Evolutionary conservation across 1,139 yeast species (phyloP).

Genomic region (Hanseniaspora gamundiae): DNA sequence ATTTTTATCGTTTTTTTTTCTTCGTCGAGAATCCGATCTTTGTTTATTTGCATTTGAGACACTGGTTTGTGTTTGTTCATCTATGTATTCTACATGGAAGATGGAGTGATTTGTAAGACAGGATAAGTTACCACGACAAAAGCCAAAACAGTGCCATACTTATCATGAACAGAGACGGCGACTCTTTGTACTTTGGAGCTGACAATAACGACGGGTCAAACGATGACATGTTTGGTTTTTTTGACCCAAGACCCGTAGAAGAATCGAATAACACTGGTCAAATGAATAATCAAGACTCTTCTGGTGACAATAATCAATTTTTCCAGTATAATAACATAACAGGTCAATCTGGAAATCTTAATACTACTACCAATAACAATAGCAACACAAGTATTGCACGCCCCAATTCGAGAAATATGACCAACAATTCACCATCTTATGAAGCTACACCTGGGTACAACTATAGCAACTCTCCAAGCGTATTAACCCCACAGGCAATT

Average conservation of each 20-base stretch:
- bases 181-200: background rate
- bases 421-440: background rate
- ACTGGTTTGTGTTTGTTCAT: too few relatives aligned
- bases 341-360: constrained; percentile 2
- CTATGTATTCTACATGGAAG: too few relatives aligned
- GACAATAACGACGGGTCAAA: background rate
- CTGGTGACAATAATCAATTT: background rate
- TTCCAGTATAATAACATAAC: constrained; percentile 8
- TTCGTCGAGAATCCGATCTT: too few relatives aligned
- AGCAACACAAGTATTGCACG: background rate
- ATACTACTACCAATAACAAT: background rate
- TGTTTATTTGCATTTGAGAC: too few relatives aligned
- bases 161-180: background rate
- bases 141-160: too few relatives aligned
- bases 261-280: background rate
- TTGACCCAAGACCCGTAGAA: constrained; percentile 9
- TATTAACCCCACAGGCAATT: constrained; percentile 23
- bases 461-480: background rate
- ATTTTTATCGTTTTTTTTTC: too few relatives aligned
- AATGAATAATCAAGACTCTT: background rate
- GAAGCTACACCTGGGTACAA: background rate
- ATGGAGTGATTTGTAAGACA: too few relatives aligned
- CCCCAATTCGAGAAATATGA: background rate
- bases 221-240: constrained; percentile 8
- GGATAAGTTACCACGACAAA: too few relatives aligned